Base-by-base conservation (phyloP, 2,329 filamentous ascomycete species). In the Talaromyces sp. region DNA sequence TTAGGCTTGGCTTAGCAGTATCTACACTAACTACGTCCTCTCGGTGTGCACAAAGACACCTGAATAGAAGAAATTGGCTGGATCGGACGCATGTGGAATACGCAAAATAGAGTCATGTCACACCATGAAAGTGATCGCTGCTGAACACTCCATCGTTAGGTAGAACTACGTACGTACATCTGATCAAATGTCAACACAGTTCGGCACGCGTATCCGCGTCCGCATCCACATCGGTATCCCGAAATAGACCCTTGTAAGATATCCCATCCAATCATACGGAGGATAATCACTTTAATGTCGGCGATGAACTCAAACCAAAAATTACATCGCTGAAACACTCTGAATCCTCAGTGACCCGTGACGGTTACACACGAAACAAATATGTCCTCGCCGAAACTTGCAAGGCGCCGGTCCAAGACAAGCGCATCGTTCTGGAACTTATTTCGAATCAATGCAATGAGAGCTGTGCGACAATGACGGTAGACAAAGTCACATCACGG, bases 141-240 rank as follows among this genome's bases (percentile, higher is more conserved):
- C 21, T 25, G 23, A 48, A 25, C 16, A 28, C 28, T 6, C 28
- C 28, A 28, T 28, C 3, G 28, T 28, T 25, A 14, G 16, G 25
- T 46, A 25, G 16, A 16, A 28, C 2, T 11, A 42, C 7, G 23
- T 50, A 28, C 12, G 25, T 50, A 28, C 14, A 48, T 48, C 44
- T 8, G 12, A 28, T 48, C 44, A 48, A 23, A 7, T 48, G 44
- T 48, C 46, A 31, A 46, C 4, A 14, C 28, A 48, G 8, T 25
- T 54, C 50, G 50, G 50, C 31, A 14, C 31, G 50, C n/a, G n/a
- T 37, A 54, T 54, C 50, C 31, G 50, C 31, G 37, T 37, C 50
- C 18, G 50, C 31, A 37, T 35, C n/a, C 16, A n/a, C 50, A 37
- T 54, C 50, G 50, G 50, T 35, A 54, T 54, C 50, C 50, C 50